Base-by-base conservation (phyloP, 1,284 basidiomycete genomes). In the Chalciporus sp. region DNA sequence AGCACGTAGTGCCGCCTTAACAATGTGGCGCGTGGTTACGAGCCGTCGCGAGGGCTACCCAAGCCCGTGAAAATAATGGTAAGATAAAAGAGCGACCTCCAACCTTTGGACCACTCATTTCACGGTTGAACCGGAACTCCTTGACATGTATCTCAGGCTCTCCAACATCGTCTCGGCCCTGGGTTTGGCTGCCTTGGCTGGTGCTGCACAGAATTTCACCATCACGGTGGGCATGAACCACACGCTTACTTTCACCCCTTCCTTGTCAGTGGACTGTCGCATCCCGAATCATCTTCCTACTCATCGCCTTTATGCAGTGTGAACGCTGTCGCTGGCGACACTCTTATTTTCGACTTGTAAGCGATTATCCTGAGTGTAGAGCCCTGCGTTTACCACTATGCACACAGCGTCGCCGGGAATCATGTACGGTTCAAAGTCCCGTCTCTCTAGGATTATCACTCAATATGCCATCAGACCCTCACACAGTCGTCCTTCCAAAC, bases 401-500 rank as follows among this genome's bases (percentile, higher is more conserved):
- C 12, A 9, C 20, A 19, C 26, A 42, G 41, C 41, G 16, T 42
- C 17, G 20, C 17, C n/a, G 41, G 41, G 7, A 42, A 42, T 20
- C 41, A 42, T 42, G 41, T 42, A 27, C n/a, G 37, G n/a, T 9
- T 9, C 23, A 12, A 27, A 20, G 14, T 42, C 11, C 7, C 7
- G 17, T 17, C 17, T 41, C n/a, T 20, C 12, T 27, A 23, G 23
- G 14, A 27, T 14, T 5, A 7, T 42, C 6, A 26, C 20, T 27
- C 41, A 20, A 12, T 23, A 20, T 44, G 28, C 12, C 19, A 26
- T 23, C 42, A 81, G 76, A 80, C 80, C 42, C 76, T 82, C 57
- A 84, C 82, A 11, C 83, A 85, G 68, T 84, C 83, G n/a, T 78
- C 79, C 12, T 87, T 86, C 65, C 70, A 71, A 17, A 60, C 67